phyloP scores from a whole-genome alignment of 257 asterid species.

The Gentiana macrophylla region DNA sequence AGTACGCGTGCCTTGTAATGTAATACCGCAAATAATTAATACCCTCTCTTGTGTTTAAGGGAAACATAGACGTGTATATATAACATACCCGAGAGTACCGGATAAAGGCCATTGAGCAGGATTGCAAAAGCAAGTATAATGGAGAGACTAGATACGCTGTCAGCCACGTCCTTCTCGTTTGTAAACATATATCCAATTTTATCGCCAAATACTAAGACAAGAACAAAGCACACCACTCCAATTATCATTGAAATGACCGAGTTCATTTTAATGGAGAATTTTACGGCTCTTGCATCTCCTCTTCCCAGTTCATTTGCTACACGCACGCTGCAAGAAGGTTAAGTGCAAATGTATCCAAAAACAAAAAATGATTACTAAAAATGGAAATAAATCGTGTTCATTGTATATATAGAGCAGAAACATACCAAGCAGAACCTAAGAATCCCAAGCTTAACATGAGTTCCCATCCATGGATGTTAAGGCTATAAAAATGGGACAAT shows the following conservation, averaged over 20 bases:
- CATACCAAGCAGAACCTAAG: conserved; percentile 78
- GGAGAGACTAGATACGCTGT: conserved; percentile 43
- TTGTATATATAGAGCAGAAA: background rate
- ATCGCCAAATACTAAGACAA: conserved; percentile 43
- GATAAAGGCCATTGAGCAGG: conserved; percentile 56
- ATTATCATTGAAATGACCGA: conserved; percentile 32
- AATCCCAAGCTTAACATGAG: conserved; percentile 74
- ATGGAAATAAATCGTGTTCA: background rate
- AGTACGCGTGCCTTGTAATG: too few species aligned
- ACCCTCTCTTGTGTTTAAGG: too few species aligned
- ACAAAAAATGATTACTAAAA: background rate
- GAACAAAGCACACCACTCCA: conserved; percentile 33
- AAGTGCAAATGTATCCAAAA: background rate
- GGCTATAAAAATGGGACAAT: conserved; percentile 28
- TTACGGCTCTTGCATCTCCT: conserved; percentile 64
- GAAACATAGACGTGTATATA: too few species aligned
- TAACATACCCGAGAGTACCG: conserved; percentile 55
- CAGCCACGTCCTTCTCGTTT: conserved; percentile 31
- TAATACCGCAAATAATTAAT: too few species aligned
- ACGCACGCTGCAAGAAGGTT: conserved; percentile 39
- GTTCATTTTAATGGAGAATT: conserved; percentile 56
- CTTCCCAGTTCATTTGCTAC: conserved; percentile 71
- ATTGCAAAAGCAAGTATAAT: conserved; percentile 47
- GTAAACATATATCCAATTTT: conserved; percentile 53
- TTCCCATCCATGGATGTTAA: conserved; percentile 77